Evolutionary conservation across 306 rosid species (phyloP).

Genomic region (Sophora flavescens): DNA sequence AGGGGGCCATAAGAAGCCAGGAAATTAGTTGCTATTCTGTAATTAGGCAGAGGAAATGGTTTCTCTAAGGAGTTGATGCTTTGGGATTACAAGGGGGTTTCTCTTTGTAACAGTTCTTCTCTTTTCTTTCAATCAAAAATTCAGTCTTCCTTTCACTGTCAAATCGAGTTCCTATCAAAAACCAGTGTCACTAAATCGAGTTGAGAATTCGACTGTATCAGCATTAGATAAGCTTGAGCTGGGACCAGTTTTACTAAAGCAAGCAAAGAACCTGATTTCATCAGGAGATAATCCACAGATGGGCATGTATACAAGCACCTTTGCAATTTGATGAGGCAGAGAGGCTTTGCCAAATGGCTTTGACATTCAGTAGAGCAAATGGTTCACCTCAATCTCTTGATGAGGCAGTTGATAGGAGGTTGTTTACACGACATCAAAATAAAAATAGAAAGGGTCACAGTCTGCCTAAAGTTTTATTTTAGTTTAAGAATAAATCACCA

Average conservation of each 20-base stretch:
- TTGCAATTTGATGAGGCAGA: conserved; percentile 81
- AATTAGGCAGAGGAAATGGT: too few relatives aligned
- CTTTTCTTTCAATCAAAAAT: too few relatives aligned
- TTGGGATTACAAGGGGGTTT: too few relatives aligned
- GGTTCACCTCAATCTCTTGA: too few relatives aligned
- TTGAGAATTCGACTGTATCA: conserved; percentile 47
- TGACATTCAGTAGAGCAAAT: too few relatives aligned
- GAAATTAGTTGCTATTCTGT: too few relatives aligned
- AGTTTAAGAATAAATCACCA: conserved; percentile 33
- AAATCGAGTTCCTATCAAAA: background rate
- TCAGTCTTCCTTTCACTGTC: too few relatives aligned
- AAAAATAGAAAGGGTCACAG: background rate
- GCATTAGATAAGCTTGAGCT: conserved; percentile 62
- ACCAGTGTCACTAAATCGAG: conserved; percentile 47
- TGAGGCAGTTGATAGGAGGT: conserved; percentile 92
- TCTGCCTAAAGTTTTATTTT: conserved; percentile 33
- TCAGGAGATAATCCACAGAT: conserved; percentile 68
- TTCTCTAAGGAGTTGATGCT: too few relatives aligned
- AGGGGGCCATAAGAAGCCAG: too few relatives aligned
- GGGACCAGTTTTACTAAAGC: conserved; percentile 81
- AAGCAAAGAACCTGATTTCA: conserved; percentile 83
- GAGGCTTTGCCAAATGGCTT: too few relatives aligned
- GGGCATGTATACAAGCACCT: conserved; percentile 93
- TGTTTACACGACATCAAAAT: conserved; percentile 52
- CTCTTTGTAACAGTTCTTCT: too few relatives aligned